Percentiles rank a stretch among this genome's conserved stretches.
phyloP scores from a whole-genome alignment of 805 yeast species.

The Cyberlindnera euphorbiae region DNA sequence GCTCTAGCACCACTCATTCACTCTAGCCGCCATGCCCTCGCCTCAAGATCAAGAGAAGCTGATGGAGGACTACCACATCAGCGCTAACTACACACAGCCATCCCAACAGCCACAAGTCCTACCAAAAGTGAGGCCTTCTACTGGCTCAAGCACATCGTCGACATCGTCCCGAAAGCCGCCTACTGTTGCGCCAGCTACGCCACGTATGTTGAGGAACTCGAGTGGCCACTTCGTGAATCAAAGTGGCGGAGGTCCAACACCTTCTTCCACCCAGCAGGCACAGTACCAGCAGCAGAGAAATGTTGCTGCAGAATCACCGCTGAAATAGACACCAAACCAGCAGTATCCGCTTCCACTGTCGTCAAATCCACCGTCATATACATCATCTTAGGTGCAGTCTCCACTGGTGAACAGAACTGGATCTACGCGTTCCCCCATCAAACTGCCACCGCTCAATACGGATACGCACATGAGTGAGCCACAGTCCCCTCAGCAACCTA shows the following conservation, averaged over 20 bases:
- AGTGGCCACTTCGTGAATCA: conserved; percentile 33
- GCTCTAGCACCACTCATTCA: no score
- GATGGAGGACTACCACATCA: conserved; percentile 24
- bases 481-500: neutral
- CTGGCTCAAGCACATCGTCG: conserved; percentile 3
- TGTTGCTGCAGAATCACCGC: conserved; percentile 13
- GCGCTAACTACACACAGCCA: conserved; percentile 15
- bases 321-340: conserved; percentile 4
- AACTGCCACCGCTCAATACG: conserved; percentile 13
- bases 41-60: conserved; percentile 14
- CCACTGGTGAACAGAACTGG: conserved; percentile 4
- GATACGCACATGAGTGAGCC: neutral
- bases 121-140: conserved; percentile 24
- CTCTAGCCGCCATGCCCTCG: conserved; percentile 13
- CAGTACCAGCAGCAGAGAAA: conserved; percentile 2
- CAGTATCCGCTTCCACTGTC: conserved; percentile 5
- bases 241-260: conserved; percentile 4
- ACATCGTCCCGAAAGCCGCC: conserved; percentile 16
- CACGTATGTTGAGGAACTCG: conserved; percentile 60
- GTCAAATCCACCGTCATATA: conserved; percentile 1
- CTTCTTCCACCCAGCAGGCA: conserved; percentile 1
- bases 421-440: conserved; percentile 8
- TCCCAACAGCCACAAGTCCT: conserved; percentile 16
- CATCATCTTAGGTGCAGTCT: conserved; percentile 3
- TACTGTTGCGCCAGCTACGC: conserved; percentile 54